phyloP scores from a whole-genome alignment of 2,329 filamentous ascomycete species.

The Colletotrichum simmondsii region DNA sequence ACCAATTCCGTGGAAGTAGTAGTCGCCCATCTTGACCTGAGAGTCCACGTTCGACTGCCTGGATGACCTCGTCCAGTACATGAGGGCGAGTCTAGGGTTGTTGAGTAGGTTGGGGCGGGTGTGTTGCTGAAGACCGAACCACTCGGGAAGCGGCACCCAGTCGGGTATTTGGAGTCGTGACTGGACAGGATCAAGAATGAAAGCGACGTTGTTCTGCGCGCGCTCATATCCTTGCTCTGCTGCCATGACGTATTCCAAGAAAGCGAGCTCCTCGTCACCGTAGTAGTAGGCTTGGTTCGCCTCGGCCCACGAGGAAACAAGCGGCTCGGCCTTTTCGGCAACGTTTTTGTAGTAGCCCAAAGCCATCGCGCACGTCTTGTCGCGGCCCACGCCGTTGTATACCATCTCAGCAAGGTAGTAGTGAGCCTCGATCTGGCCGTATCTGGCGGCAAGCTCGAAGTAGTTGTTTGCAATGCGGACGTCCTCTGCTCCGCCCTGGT shows the following conservation, averaged over 20 bases:
- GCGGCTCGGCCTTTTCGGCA: slow-evolving; percentile 76
- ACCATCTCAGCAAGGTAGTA: slow-evolving; percentile 93
- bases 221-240: slow-evolving; percentile 93
- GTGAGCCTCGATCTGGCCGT: slow-evolving; percentile 87
- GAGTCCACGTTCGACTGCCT: slow-evolving; percentile 94
- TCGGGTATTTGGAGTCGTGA: slow-evolving; percentile 68
- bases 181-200: slow-evolving; percentile 80
- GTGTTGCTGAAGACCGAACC: slow-evolving; percentile 23
- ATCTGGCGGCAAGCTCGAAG: slow-evolving; percentile 86
- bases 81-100: slow-evolving; percentile 75
- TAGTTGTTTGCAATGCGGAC: slow-evolving; percentile 83
- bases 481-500: slow-evolving; percentile 79
- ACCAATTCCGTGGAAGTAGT: slow-evolving; percentile 88
- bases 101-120: slow-evolving; percentile 52
- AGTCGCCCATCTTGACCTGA: slow-evolving; percentile 97
- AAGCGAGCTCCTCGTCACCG: slow-evolving; percentile 82
- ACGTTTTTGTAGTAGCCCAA: slow-evolving; percentile 86
- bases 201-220: slow-evolving; percentile 91
- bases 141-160: slow-evolving; percentile 28
- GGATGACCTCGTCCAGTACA: slow-evolving; percentile 95
- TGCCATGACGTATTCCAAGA: slow-evolving; percentile 85
- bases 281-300: slow-evolving; percentile 85
- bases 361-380: slow-evolving; percentile 81
- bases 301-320: slow-evolving; percentile 83
- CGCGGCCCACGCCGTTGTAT: slow-evolving; percentile 81